These are phyloP conservation scores for Polytrichum commune DNA, from an alignment of 225 moss, liverwort and hornwort genomes.

Conservation along the genomic window DNA sequence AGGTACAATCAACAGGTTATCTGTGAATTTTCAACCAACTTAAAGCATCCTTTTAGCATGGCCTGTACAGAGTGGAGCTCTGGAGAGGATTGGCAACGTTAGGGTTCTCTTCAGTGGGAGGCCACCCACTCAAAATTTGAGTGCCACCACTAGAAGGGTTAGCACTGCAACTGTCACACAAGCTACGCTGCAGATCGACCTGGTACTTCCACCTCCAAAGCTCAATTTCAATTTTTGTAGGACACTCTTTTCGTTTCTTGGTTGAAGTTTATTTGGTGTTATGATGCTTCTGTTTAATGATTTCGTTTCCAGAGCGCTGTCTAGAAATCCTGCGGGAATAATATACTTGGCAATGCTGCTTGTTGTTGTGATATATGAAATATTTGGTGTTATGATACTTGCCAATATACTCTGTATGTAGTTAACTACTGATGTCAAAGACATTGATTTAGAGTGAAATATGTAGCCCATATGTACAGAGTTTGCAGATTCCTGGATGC, in stretches of 20 bases:
- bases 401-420: too few relatives aligned
- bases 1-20: too few relatives aligned
- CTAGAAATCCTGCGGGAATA: too few relatives aligned
- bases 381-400: too few relatives aligned
- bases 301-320: too few relatives aligned
- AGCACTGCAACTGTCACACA: slow-evolving; percentile 30
- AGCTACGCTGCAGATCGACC: slow-evolving; percentile 46
- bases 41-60: background rate
- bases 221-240: background rate
- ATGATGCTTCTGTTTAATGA: background rate
- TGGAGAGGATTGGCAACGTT: slow-evolving; percentile 18
- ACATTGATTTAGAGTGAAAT: too few relatives aligned
- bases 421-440: too few relatives aligned
- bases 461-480: too few relatives aligned
- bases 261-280: background rate
- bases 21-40: background rate
- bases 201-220: slow-evolving; percentile 17
- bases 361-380: too few relatives aligned
- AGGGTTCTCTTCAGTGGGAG: slow-evolving; percentile 2
- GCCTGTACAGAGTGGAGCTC: slow-evolving; percentile 31
- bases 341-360: too few relatives aligned
- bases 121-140: slow-evolving; percentile 12
- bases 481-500: too few relatives aligned
- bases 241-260: background rate
- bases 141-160: slow-evolving; percentile 19